Evolutionary conservation across 495 filamentous ascomycete species (phyloP), one percentile per base, ranked within the genome.

Genomic region (Neurospora sublineolata): DNA sequence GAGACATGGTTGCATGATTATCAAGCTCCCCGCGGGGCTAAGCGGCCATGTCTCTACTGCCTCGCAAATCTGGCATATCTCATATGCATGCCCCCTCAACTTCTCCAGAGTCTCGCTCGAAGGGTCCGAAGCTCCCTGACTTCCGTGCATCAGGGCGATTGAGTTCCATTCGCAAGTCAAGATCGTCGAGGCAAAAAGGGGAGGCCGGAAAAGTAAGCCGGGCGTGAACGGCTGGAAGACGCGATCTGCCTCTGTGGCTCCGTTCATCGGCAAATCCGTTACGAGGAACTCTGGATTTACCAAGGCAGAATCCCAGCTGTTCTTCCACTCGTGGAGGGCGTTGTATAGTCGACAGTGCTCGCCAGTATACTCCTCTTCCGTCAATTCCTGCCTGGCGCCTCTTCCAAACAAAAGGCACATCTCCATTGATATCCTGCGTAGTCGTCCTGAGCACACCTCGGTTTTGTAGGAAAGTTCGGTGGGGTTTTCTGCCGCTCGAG

Each of bases 351-450:
- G 78, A 37, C 86, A 81, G 73, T 92, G 89, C 72, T 93, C 87
- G 8, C 73, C 76, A 1, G 82, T 77, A 73, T 97, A 97, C 5
- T 91, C 83, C 14, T 90, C 87, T 68, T 87, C 82, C 0, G 85
- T 83, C 69, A 97, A 84, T 37, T 85, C 83, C 16, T 85, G 84
- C 71, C 89, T 88, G 18, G 86, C 87, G 30, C 87, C 88, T 75
- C 86, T 90, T 1, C 93, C 91, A 73, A 93, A 94, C 3, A 97
- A 82, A 3, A 90, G 84, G 8, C 92, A 89, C 85, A 94, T 90
- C 60, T 97, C 92, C 73, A 91, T 86, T 3, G 91, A 92, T 44
- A 95, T 87, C 37, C 94, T 84, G 16, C 94, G 89, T 68, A 91
- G 84, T 37, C 86, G 86, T 11, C 91, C 87, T 67, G 88, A 84